These are phyloP conservation scores for Quercus cerris DNA, from an alignment of 306 rosid species.

Conservation along the genomic window DNA sequence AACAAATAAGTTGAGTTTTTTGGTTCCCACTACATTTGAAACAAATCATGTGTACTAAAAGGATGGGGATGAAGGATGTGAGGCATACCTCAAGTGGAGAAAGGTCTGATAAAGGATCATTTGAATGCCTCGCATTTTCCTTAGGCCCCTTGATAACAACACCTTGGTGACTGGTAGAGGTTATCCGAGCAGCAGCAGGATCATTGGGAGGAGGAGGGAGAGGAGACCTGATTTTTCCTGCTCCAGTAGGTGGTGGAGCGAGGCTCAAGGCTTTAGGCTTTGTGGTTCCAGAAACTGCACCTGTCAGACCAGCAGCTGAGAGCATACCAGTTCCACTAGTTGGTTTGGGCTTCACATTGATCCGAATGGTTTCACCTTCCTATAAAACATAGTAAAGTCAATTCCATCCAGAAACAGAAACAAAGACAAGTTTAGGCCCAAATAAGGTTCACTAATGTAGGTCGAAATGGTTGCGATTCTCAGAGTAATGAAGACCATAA, in stretches of 20 bases:
- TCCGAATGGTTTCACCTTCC: slow-evolving; percentile 99
- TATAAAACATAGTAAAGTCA: slow-evolving; percentile 20
- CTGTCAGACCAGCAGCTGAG: slow-evolving; percentile 85
- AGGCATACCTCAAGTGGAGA: slow-evolving; percentile 81
- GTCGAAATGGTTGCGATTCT: not conserved
- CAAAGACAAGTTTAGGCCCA: not conserved
- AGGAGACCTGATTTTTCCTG: slow-evolving; percentile 74
- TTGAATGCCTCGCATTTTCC: slow-evolving; percentile 38
- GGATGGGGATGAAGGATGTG: slow-evolving; percentile 5
- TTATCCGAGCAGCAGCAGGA: slow-evolving; percentile 71
- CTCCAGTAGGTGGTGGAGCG: slow-evolving; percentile 83
- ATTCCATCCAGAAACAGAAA: not conserved
- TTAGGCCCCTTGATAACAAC: slow-evolving; percentile 34
- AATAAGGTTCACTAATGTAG: not conserved
- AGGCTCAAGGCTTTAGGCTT: slow-evolving; percentile 72
- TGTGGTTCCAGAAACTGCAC: slow-evolving; percentile 31
- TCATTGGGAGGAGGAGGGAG: slow-evolving; percentile 97
- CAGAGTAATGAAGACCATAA: not conserved
- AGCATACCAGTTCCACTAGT: slow-evolving; percentile 92
- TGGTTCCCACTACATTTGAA: not conserved
- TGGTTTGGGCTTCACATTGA: slow-evolving; percentile 83
- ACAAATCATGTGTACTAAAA: not conserved
- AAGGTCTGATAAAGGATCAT: slow-evolving; percentile 80
- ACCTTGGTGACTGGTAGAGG: slow-evolving; percentile 28
- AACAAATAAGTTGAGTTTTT: not conserved